Evolutionary conservation across 345 rosid species (phyloP), one percentile per base, ranked within the genome.

Genomic region (Camelina laxa): DNA sequence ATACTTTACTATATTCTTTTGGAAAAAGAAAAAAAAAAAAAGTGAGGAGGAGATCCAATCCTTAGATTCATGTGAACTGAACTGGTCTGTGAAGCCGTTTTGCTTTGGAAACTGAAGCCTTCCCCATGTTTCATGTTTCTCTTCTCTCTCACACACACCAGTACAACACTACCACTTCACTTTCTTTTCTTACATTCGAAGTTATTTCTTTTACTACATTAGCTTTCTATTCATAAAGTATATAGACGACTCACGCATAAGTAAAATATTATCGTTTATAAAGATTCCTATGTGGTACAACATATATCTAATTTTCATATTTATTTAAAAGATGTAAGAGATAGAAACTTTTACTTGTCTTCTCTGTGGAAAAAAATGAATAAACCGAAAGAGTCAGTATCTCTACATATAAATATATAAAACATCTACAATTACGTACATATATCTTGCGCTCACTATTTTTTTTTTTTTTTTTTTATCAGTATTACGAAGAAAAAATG

Each of bases 91-190:
- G 78, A 48, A 62, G 66, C 66, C 65, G 66, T 61, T 63, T 27
- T 62, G 72, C 82, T 62, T 74, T 73, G 82, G 78, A 56, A 79
- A 54, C 65, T 44, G 78, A 68, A 73, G 78, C 78, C 75, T 61
- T 68, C 58, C 70, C 69, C 72, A 65, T 64, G 59, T 76, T 30
- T 77, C 45, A 19, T 68, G 33, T 68, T 54, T 22, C 19, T 27
- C 22, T 54, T 35, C 7, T 39, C 15, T 61, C 38, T 45, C 58
- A 9, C 45, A 2, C 49, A 14, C 54, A 4, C 13, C 36, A 39
- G 9, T 36, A 39, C 53, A 59, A 59, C 67, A 31, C 1, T 48
- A 5, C 60, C 65, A 66, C 65, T 58, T 38, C 33, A 38, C 4
- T 58, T 38, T 47, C 1, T 54, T 53, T 54, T 15, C 76, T 72